Evolutionary conservation across 768 basidiomycete genomes (phyloP).

Genomic region (Coprinopsis sp.): DNA sequence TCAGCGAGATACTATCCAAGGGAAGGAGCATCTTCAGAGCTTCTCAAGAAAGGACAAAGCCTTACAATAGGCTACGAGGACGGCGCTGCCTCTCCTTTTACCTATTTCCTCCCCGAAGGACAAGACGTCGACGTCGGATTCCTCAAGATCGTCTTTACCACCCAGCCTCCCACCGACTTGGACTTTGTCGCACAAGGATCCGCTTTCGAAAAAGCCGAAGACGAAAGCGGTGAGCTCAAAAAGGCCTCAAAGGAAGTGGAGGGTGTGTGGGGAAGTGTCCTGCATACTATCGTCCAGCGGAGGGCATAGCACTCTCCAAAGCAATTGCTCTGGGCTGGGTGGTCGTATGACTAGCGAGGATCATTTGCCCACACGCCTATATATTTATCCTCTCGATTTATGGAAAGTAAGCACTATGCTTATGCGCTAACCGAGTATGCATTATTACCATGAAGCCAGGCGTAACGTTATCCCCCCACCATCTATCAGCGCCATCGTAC

Average conservation of each 20-base stretch:
- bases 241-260: background rate
- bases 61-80: constrained; percentile 31
- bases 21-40: background rate
- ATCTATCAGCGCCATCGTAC: too few species aligned
- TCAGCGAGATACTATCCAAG: constrained; percentile 7
- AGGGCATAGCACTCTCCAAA: too few species aligned
- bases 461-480: too few species aligned
- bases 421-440: too few species aligned
- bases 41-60: background rate
- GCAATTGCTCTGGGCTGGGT: too few species aligned
- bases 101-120: constrained; percentile 16
- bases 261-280: constrained; percentile 2
- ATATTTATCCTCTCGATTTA: too few species aligned
- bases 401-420: too few species aligned
- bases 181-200: background rate
- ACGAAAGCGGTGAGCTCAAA: background rate
- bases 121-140: constrained; percentile 32
- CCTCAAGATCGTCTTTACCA: constrained; percentile 29
- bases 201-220: background rate
- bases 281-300: constrained; percentile 6
- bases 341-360: too few species aligned
- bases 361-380: too few species aligned
- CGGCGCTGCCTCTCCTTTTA: constrained; percentile 18
- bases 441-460: too few species aligned
- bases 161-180: constrained; percentile 1